These are phyloP conservation scores for Geotrichum aggregatum DNA, from an alignment of 1,139 yeast species.

Conservation along the genomic window DNA sequence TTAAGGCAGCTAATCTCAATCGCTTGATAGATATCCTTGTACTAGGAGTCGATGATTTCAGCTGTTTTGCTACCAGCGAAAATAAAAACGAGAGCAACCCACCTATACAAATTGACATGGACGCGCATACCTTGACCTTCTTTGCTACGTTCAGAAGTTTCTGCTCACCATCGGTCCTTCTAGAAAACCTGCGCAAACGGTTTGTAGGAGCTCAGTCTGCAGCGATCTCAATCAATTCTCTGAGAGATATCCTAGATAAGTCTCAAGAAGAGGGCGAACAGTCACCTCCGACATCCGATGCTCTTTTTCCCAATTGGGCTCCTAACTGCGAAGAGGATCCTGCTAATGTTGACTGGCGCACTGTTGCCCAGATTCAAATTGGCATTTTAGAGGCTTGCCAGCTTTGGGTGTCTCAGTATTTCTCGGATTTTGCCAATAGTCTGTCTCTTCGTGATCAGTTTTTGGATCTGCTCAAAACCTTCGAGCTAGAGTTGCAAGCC, in stretches of 20 bases:
- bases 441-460: constrained; percentile 56
- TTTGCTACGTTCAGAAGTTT: constrained; percentile 64
- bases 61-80: constrained; percentile 43
- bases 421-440: constrained; percentile 70
- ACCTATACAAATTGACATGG: constrained; percentile 53
- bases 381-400: constrained; percentile 77
- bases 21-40: constrained; percentile 60
- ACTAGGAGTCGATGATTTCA: constrained; percentile 57
- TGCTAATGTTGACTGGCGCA: constrained; percentile 48
- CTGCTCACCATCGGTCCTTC: constrained; percentile 50
- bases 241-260: neutral
- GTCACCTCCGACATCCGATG: neutral
- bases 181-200: constrained; percentile 50
- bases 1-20: constrained; percentile 59
- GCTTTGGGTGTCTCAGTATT: constrained; percentile 68
- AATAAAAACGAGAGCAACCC: constrained; percentile 33
- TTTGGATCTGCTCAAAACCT: constrained; percentile 61
- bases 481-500: constrained; percentile 65
- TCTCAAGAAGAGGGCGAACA: constrained; percentile 21
- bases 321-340: constrained; percentile 35
- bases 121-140: constrained; percentile 56
- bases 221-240: constrained; percentile 45
- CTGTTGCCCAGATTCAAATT: constrained; percentile 67
- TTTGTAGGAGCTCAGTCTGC: constrained; percentile 59
- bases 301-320: constrained; percentile 41